Evolutionary conservation across 2,329 filamentous ascomycete genomes (phyloP).

Genomic region (Polychaeton citri): DNA sequence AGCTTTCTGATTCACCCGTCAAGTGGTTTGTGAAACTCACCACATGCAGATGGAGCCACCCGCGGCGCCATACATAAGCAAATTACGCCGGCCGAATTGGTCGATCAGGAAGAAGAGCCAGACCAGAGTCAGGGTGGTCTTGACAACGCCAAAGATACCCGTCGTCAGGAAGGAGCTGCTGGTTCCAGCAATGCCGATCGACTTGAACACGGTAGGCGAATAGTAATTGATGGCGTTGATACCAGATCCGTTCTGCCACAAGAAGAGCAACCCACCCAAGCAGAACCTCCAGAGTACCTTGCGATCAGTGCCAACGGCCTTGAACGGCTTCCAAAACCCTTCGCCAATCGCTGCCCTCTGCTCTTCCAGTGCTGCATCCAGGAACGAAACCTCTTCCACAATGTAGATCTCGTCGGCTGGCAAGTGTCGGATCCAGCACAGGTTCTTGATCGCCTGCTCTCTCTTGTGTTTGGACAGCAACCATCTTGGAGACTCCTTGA

Average conservation of each 20-base stretch:
- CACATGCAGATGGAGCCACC: conserved; percentile 53
- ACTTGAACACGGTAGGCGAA: conserved; percentile 54
- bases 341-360: conserved; percentile 50
- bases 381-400: conserved; percentile 56
- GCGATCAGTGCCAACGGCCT: conserved; percentile 38
- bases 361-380: conserved; percentile 56
- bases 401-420: conserved; percentile 49
- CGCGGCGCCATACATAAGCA: conserved; percentile 51
- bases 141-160: conserved; percentile 65
- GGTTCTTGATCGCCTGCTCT: conserved; percentile 27
- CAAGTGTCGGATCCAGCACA: conserved; percentile 52
- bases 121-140: conserved; percentile 53
- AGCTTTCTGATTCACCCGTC: conserved; percentile 43
- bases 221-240: conserved; percentile 52
- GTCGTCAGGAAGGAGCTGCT: conserved; percentile 53
- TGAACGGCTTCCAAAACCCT: conserved; percentile 65
- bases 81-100: conserved; percentile 45
- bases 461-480: conserved; percentile 28
- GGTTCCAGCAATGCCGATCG: conserved; percentile 47
- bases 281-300: conserved; percentile 59
- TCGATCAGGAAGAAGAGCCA: conserved; percentile 61
- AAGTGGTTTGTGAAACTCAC: conserved; percentile 34
- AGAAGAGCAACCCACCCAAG: conserved; percentile 59
- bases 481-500: conserved; percentile 33
- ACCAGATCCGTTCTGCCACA: conserved; percentile 65